Evolutionary conservation across 2,329 filamentous ascomycete species (phyloP), one percentile per base, ranked within the genome.

Genomic region (Ascochyta koolunga): DNA sequence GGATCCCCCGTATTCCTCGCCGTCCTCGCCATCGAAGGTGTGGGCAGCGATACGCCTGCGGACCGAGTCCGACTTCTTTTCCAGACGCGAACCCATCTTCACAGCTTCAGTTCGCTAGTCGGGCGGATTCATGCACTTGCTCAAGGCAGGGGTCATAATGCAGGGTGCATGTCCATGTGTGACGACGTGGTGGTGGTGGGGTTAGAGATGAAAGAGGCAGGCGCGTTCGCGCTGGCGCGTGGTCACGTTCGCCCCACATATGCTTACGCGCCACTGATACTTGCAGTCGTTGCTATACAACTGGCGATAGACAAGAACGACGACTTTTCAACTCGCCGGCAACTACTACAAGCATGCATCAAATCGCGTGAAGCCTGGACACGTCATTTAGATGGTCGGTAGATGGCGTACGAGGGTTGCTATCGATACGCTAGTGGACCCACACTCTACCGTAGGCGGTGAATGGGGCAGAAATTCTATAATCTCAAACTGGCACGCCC

Each of bases 1-100:
- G 59, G 92, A 97, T 2, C 82, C 85, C 54, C 88, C 87, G 73
- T 99, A 99, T 73, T 99, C 96, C 53, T 98, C 93, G 52, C 95
- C 93, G 21, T 84, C 83, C 71, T 97, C 92, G 67, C 89, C 83
- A 2, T 88, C 80, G 72, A 97, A 98, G 2, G 81, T 83, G 75
- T 96, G 86, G 59, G 77, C 81, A 58, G 86, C 83, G 64, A 88
- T 88, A 60, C 83, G 80, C 73, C 87, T 88, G 59, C 85, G 83
- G 64, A 86, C 83, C 27, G 79, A 75, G 54, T 76, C 79, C 31
- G 84, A 86, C 56, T 85, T 86, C 61, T 78, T 77, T 62, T 88
- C 82, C 58, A 86, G 78, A 62, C 83, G 78, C 58, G 85, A 87
- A 74, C 85, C 85, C 85, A 88, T 88, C 40, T 33, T 66, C 56